Conservation (phyloP, 2,329 filamentous ascomycete genomes). For the Ascochyta rabiei region DNA sequence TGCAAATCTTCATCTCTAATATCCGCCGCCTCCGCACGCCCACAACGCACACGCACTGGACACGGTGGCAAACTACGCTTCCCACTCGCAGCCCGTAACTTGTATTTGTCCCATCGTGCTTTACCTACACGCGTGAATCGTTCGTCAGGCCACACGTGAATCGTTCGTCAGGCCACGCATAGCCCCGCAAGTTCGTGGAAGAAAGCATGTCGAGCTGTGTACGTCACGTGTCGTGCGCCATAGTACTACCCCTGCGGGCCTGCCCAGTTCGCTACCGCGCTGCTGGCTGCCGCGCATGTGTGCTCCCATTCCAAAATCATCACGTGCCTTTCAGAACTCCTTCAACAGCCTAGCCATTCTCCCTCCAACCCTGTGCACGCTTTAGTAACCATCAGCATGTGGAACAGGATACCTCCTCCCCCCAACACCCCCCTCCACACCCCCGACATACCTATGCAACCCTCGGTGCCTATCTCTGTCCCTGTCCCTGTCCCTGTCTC, state of each 20-base stretch:
- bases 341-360: conserved; percentile 26
- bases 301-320: background rate
- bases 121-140: background rate
- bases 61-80: background rate
- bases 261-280: background rate
- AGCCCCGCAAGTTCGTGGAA: background rate
- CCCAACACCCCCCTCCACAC: conserved; percentile 44
- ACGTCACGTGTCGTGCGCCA: background rate
- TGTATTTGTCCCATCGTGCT: background rate
- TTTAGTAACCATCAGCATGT: conserved; percentile 26
- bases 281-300: too few species aligned
- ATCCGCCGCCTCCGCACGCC: background rate
- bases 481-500: conserved; percentile 21
- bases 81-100: background rate
- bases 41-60: background rate
- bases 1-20: conserved; percentile 13
- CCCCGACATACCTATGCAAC: conserved; percentile 42
- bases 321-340: conserved; percentile 24
- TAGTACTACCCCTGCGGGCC: background rate
- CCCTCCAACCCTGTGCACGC: conserved; percentile 21
- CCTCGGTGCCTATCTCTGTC: conserved; percentile 21
- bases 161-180: background rate
- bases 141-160: background rate
- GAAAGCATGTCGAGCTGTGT: background rate
- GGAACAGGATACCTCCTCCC: conserved; percentile 41